These are phyloP conservation scores for Saccharomyces mikatae DNA, from an alignment of 805 yeast species.

Conservation along the genomic window DNA sequence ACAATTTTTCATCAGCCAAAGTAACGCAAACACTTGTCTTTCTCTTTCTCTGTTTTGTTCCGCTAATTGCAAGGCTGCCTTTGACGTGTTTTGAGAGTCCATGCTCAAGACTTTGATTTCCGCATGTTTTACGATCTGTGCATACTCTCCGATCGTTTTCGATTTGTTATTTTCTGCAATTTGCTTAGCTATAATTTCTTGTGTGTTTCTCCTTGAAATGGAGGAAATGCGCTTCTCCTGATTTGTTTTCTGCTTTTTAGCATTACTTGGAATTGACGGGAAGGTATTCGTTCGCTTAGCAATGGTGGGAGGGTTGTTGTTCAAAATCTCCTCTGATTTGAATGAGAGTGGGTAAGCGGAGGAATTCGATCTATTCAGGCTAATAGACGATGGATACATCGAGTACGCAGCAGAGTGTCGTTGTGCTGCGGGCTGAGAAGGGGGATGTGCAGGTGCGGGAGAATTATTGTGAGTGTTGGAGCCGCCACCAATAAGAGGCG, in stretches of 20 bases:
- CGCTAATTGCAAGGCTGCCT: conserved; percentile 24
- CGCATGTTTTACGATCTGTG: conserved; percentile 36
- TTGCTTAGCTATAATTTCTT: conserved; percentile 26
- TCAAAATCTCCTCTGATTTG: conserved; percentile 48
- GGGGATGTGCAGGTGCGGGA: not conserved
- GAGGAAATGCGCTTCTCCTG: not conserved
- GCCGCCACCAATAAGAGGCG: not conserved
- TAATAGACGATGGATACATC: not conserved
- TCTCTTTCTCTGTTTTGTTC: conserved; percentile 45
- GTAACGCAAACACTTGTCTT: conserved; percentile 73
- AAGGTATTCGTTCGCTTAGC: not conserved
- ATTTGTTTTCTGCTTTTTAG: not conserved
- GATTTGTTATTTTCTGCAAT: conserved; percentile 26
- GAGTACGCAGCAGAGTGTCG: not conserved
- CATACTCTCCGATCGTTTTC: conserved; percentile 38
- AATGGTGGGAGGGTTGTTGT: conserved; percentile 34
- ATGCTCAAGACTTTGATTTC: conserved; percentile 31
- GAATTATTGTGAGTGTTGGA: not conserved
- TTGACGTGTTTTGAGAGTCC: conserved; percentile 24
- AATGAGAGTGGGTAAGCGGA: not conserved
- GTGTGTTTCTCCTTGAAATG: conserved; percentile 14
- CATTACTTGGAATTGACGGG: not conserved
- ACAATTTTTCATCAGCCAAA: conserved; percentile 67
- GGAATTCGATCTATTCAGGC: not conserved
- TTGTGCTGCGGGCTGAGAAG: not conserved